Evolutionary conservation across 768 basidiomycete genomes (phyloP).

Genomic region (Dacryopinax spathularia): DNA sequence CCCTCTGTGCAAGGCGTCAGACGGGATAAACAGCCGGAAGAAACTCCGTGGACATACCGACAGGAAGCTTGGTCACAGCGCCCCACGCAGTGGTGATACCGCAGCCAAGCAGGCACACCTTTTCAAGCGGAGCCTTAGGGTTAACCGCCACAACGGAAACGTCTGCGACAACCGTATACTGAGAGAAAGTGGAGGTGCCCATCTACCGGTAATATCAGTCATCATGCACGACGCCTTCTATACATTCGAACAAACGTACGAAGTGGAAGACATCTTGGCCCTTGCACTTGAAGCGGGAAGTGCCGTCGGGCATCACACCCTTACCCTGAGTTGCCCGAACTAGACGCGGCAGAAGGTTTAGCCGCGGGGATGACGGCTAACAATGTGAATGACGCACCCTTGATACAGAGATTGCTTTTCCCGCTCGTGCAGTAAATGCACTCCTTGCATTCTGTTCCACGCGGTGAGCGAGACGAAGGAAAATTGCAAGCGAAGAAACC

Average conservation of each 20-base stretch:
- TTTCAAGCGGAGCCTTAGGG: conserved; percentile 75
- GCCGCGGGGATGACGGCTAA: not conserved
- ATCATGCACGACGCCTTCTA: not conserved
- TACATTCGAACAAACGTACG: conserved; percentile 33
- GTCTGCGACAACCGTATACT: conserved; percentile 96
- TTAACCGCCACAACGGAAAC: conserved; percentile 89
- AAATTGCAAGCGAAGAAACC: conserved; percentile 11
- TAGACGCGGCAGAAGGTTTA: conserved; percentile 20
- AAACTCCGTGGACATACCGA: conserved; percentile 5
- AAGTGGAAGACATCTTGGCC: conserved; percentile 85
- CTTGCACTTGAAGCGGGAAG: conserved; percentile 74
- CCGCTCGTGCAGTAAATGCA: conserved; percentile 99
- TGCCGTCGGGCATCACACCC: conserved; percentile 87
- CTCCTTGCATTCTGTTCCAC: conserved; percentile 63
- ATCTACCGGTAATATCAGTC: conserved; percentile 39
- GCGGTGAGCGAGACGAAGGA: not conserved
- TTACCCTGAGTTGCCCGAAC: conserved; percentile 88
- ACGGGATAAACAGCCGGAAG: not conserved
- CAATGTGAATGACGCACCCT: conserved; percentile 37
- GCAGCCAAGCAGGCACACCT: conserved; percentile 91
- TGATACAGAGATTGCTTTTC: conserved; percentile 97
- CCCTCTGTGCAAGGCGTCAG: conserved; percentile 36
- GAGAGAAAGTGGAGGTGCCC: conserved; percentile 99
- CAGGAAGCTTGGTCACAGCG: conserved; percentile 75
- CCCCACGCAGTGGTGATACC: conserved; percentile 99